Evolutionary conservation across 371 early-diverging fungal genomes (phyloP).

Genomic region (Mucor irregularis): DNA sequence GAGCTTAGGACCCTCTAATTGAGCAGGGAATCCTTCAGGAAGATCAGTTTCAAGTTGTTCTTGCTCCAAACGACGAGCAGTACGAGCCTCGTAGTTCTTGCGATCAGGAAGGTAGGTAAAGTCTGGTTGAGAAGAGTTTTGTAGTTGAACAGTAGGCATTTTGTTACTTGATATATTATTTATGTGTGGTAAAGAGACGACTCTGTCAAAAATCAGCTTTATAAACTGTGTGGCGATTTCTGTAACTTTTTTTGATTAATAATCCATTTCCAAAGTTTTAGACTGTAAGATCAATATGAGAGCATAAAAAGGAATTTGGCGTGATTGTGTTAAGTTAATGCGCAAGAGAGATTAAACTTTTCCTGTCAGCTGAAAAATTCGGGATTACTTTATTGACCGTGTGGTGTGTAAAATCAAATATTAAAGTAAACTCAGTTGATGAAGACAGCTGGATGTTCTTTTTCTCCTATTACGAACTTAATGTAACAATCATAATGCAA

Average conservation of each 20-base stretch:
- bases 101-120: conserved; percentile 30
- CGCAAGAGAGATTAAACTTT: not conserved
- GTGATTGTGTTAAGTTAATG: not conserved
- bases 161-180: not conserved
- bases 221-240: too few species aligned
- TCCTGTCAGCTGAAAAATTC: not conserved
- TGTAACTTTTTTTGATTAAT: conserved; percentile 1
- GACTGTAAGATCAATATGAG: not conserved
- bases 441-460: too few species aligned
- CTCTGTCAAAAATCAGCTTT: too few species aligned
- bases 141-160: conserved; percentile 33
- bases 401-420: too few species aligned
- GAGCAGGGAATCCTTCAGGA: conserved; percentile 32
- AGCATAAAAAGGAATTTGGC: not conserved
- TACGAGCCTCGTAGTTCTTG: conserved; percentile 26
- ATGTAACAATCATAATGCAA: too few species aligned
- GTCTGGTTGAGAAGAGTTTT: conserved; percentile 32
- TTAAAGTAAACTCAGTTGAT: too few species aligned
- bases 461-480: too few species aligned
- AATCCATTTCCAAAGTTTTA: not conserved
- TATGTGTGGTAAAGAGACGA: too few species aligned
- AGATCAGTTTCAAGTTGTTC: conserved; percentile 22
- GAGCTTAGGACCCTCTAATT: conserved; percentile 30
- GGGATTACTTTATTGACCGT: not conserved
- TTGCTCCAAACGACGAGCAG: conserved; percentile 25